Conservation (phyloP, 805 yeast genomes). For the Kazachstania viticola region DNA sequence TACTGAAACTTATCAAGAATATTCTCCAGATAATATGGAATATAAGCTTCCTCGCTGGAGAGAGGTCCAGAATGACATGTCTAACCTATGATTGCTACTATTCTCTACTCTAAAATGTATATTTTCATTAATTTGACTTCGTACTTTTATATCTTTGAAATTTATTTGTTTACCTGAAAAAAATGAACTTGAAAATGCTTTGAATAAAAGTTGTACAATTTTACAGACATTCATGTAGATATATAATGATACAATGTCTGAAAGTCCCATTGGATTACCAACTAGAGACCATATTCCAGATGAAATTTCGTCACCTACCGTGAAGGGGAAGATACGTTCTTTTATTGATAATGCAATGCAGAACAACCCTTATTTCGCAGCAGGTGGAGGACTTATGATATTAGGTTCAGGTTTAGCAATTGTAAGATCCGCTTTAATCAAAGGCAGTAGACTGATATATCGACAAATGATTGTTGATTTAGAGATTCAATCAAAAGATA, state of each 20-base stretch:
- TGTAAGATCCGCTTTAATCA: slow-evolving; percentile 55
- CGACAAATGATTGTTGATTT: slow-evolving; percentile 81
- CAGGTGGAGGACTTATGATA: slow-evolving; percentile 96
- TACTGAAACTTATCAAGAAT: slow-evolving; percentile 35
- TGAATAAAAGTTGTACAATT: too few relatives aligned
- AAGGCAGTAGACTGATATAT: slow-evolving; percentile 56
- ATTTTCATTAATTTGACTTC: too few relatives aligned
- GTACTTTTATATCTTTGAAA: too few relatives aligned
- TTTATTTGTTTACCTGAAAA: too few relatives aligned
- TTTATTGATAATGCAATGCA: slow-evolving; percentile 45
- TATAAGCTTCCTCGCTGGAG: slow-evolving; percentile 33
- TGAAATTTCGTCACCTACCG: too few relatives aligned
- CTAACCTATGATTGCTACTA: slow-evolving; percentile 10
- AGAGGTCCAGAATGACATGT: slow-evolving; percentile 21
- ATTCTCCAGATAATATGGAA: slow-evolving; percentile 31
- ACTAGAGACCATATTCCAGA: too few relatives aligned
- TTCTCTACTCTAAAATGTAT: too few relatives aligned
- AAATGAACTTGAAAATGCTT: too few relatives aligned
- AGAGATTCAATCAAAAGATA: slow-evolving; percentile 88
- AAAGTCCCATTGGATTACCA: too few relatives aligned
- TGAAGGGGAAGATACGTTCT: too few relatives aligned
- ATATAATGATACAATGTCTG: too few relatives aligned
- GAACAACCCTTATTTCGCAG: slow-evolving; percentile 91
- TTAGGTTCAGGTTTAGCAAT: slow-evolving; percentile 83
- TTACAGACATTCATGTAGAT: too few relatives aligned